Evolutionary conservation across 129 eudicot species (phyloP), one percentile per base, ranked within the genome.

Genomic region (Deinandra increscens): DNA sequence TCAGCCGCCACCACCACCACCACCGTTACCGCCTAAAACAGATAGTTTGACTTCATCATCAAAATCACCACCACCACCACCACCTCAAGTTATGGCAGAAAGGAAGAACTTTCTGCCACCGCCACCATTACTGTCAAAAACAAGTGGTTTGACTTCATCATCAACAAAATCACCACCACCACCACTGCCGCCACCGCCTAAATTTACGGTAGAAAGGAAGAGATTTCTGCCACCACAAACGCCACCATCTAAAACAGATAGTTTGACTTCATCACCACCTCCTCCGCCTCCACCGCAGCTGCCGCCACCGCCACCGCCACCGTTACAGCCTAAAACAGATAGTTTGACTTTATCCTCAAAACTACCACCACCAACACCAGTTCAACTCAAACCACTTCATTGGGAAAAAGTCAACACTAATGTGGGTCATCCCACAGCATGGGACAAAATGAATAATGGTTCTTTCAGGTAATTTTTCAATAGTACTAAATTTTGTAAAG

Each of bases 321-420:
- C 80, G 2, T 75, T 77, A 31, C 78, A 75, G 2, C 82, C 85
- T 56, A 77, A 76, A 71, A 65, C 70, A 14, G 71, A 73, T 26
- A 71, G 72, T 62, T 18, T 77, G 15, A 59, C 68, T 49, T 66
- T 88, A 10, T 58, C 84, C 23, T 56, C 81, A 19, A 79, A 56
- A 67, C 86, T 87, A 22, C 17, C 37, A 22, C 80, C 84, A 14
- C 85, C 87, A 14, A 58, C 75, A 3, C 84, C 81, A 72, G 93
- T 89, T 79, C 90, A 89, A 76, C 76, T 89, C 29, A 93, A 89
- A 78, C 92, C 99, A 20, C 46, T 89, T 78, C 99, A 87, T 66
- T 93, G 99, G 99, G 99, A 93, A 60, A 93, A 89, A 78, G 87
- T 93, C 84, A 93, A 89, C 55, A 59, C 87, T 43, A 78, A 89